Conservation (phyloP, 2,329 filamentous ascomycete species). For the Zasmidium cellare region DNA sequence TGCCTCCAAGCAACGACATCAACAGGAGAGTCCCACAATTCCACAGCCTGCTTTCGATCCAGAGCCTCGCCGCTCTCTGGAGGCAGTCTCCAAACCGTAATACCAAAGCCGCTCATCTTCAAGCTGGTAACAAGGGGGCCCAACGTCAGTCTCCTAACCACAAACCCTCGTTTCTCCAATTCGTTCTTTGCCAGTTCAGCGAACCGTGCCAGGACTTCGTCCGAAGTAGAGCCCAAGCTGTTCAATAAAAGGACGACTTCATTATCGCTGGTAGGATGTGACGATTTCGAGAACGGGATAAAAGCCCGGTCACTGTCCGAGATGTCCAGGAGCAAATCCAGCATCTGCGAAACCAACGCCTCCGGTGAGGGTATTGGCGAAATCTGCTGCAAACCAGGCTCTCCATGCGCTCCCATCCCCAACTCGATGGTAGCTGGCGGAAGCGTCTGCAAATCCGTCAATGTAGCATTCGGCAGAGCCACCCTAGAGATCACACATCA, state of each 20-base stretch:
- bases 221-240: conserved; percentile 37
- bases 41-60: conserved; percentile 29
- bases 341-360: conserved; percentile 36
- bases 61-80: conserved; percentile 31
- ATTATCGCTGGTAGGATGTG: conserved; percentile 30
- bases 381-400: conserved; percentile 60
- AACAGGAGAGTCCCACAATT: conserved; percentile 37
- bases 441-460: conserved; percentile 61
- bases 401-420: conserved; percentile 68
- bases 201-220: conserved; percentile 37
- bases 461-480: conserved; percentile 48
- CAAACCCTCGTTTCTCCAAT: conserved; percentile 32
- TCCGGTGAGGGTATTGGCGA: conserved; percentile 44
- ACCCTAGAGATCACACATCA: conserved; percentile 24
- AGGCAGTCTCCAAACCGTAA: conserved; percentile 39
- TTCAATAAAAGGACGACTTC: conserved; percentile 39
- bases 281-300: conserved; percentile 36
- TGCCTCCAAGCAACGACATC: conserved; percentile 40
- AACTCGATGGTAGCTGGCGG: conserved; percentile 57
- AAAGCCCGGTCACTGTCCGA: conserved; percentile 37
- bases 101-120: conserved; percentile 41
- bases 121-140: conserved; percentile 39
- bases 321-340: conserved; percentile 36
- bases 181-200: conserved; percentile 35
- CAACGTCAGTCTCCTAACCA: conserved; percentile 34